A percentile compares a stretch with the other conserved stretches of the same genome.
Conservation (phyloP, 768 basidiomycete genomes). For the Leccinum truebloodii region DNA sequence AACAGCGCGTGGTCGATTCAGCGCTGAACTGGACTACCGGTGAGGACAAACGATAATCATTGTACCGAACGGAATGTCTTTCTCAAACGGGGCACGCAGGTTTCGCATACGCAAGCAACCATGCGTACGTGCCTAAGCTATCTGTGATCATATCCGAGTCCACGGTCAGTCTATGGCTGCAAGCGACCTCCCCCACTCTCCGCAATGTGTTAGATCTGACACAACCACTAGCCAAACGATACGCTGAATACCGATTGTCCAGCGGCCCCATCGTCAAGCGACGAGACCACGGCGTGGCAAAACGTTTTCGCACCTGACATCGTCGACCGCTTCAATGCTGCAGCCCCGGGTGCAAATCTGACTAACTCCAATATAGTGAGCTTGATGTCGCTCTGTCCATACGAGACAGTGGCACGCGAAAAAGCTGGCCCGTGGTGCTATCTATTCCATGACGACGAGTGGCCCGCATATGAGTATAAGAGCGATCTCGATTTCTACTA, state of each 20-base stretch:
- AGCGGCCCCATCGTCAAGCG: slow-evolving; percentile 31
- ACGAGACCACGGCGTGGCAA: slow-evolving; percentile 45
- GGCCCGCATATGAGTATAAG: slow-evolving; percentile 61
- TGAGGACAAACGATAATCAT: slow-evolving; percentile 18
- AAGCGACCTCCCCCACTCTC: neutral
- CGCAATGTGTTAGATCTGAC: neutral
- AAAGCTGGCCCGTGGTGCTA: slow-evolving; percentile 62
- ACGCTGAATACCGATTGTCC: slow-evolving; percentile 69
- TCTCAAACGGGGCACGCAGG: slow-evolving; percentile 1
- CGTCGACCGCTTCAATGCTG: slow-evolving; percentile 54
- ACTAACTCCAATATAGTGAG: slow-evolving; percentile 51
- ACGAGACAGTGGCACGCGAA: slow-evolving; percentile 60
- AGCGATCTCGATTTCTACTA: slow-evolving; percentile 78
- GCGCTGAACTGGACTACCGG: slow-evolving; percentile 70
- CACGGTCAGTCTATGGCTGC: slow-evolving; percentile 36
- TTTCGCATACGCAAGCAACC: slow-evolving; percentile 53
- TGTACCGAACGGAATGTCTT: neutral
- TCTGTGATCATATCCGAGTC: slow-evolving; percentile 55
- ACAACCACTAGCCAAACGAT: slow-evolving; percentile 46
- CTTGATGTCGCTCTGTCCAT: slow-evolving; percentile 73
- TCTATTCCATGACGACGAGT: slow-evolving; percentile 63
- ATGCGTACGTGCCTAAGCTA: slow-evolving; percentile 44
- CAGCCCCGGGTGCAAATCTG: slow-evolving; percentile 64
- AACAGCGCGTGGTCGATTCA: slow-evolving; percentile 58
- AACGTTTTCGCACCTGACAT: slow-evolving; percentile 53